Percentiles rank a stretch among this genome's conserved stretches.
Evolutionary conservation across 2,329 filamentous ascomycete species (phyloP).

Genomic region (Ophiobolus disseminans): DNA sequence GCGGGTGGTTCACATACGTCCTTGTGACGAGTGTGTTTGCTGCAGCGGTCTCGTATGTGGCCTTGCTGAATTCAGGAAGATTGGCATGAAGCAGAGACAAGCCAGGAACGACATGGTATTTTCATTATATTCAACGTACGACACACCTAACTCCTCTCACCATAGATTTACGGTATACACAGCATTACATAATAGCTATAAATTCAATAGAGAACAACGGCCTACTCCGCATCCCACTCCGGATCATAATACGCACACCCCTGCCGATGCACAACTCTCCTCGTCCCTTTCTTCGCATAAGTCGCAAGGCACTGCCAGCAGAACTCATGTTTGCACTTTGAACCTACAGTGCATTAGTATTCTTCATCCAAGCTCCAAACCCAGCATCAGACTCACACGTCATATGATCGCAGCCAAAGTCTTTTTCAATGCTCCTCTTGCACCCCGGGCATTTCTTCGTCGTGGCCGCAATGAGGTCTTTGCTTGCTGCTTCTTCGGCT

Average conservation of each 20-base stretch:
- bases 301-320: conserved; percentile 49
- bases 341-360: conserved; percentile 23
- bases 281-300: conserved; percentile 21
- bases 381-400: conserved; percentile 30
- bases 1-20: conserved; percentile 10
- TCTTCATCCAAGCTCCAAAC: background rate
- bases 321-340: conserved; percentile 49
- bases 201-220: background rate
- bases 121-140: too few species aligned
- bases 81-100: too few species aligned
- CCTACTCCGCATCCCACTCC: background rate
- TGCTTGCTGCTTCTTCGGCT: conserved; percentile 38
- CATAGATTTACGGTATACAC: background rate
- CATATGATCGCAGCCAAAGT: conserved; percentile 52
- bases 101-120: too few species aligned
- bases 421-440: conserved; percentile 51
- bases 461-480: conserved; percentile 36
- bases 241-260: conserved; percentile 4
- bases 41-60: conserved; percentile 8
- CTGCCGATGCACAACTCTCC: conserved; percentile 8
- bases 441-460: conserved; percentile 52
- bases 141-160: too few species aligned
- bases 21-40: conserved; percentile 5
- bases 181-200: background rate
- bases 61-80: background rate